These are phyloP conservation scores for Microsporum ferrugineum DNA, from an alignment of 2,329 filamentous ascomycete genomes.

Conservation along the genomic window DNA sequence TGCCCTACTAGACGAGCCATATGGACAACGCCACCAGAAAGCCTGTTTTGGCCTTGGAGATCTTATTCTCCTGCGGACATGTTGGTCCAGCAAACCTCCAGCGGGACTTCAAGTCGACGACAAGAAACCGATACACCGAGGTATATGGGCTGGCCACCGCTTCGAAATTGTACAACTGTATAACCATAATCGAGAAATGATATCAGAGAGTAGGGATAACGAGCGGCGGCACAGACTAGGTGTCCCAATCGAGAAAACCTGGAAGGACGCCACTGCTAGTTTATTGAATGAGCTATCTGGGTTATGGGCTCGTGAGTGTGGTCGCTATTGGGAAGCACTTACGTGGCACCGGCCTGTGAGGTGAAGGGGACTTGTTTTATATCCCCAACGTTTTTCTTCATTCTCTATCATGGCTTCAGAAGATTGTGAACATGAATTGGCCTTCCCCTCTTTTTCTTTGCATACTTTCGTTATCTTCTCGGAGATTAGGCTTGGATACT, in stretches of 20 bases:
- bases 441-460: too few relatives aligned
- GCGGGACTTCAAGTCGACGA: background rate
- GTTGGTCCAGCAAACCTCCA: background rate
- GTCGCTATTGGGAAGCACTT: background rate
- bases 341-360: background rate
- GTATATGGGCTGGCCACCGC: slow-evolving; percentile 1
- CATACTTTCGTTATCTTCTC: too few relatives aligned
- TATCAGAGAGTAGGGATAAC: background rate
- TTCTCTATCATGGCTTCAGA: too few relatives aligned
- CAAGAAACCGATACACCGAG: background rate
- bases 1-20: background rate
- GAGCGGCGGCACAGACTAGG: background rate
- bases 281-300: background rate
- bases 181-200: background rate
- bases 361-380: background rate
- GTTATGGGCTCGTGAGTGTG: background rate
- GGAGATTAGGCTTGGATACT: too few relatives aligned
- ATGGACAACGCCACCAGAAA: background rate
- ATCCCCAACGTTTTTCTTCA: background rate
- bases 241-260: background rate
- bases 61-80: background rate
- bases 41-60: background rate
- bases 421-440: too few relatives aligned
- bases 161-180: background rate
- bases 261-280: background rate